Evolutionary conservation across 2,329 filamentous ascomycete genomes (phyloP), one percentile per base, ranked within the genome.

Genomic region (Didymosphaeria variabile): DNA sequence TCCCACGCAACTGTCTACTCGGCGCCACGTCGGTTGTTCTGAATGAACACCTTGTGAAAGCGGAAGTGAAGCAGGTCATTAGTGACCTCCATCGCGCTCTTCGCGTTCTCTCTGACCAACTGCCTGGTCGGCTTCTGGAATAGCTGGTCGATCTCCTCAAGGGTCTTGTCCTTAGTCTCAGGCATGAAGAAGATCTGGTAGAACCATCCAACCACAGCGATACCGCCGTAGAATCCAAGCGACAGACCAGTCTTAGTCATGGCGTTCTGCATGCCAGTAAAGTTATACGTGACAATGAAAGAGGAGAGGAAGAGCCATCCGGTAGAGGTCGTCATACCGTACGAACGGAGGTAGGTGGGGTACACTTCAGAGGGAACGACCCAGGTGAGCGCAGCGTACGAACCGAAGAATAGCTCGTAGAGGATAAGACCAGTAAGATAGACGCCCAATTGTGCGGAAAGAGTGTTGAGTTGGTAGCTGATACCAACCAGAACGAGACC

Each of bases 131-230:
- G 88, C 62, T 85, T 82, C 53, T 85, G 82, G 73, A 91, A 91
- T 21, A 91, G 80, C 40, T 87, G 79, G 62, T 92, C 89, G 61
- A 92, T 91, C 77, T 92, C 90, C 77, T 92, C 90, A 0, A 92
- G 84, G 1, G 86, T 86, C 75, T 81, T 81, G 74, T 89, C 86
- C 81, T 91, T 91, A 2, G 89, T 91, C 81, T 91, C 89, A 0
- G 88, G 89, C 90, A 92, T 92, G 79, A 91, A 92, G 53, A 91
- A 73, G 50, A 91, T 81, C 78, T 92, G 90, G 76, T 91, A 92
- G 67, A 91, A 80, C 85, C 88, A 90, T 13, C 89, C 90, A 0
- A 92, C 10, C 0, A 90, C 83, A 0, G 90, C 90, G 57, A 92
- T 91, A 17, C 90, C 90, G 5, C 90, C 90, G 74, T 91, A 92